Base-by-base conservation (phyloP, 495 filamentous ascomycete species). In the Chaetomidium leptoderma region DNA sequence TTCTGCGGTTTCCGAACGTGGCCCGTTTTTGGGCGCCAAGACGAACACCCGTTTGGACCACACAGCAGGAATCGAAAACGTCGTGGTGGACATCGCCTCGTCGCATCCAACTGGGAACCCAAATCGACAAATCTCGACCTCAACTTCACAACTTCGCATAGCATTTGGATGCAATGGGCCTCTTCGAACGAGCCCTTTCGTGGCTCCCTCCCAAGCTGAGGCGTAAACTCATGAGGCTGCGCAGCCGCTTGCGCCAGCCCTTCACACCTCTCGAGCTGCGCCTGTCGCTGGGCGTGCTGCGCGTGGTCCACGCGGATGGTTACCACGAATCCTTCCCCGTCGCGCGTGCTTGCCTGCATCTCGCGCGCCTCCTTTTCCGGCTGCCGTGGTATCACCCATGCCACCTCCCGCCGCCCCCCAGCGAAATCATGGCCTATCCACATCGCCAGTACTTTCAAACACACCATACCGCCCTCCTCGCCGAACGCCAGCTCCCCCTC, bases 371-470 rank as follows among this genome's bases (percentile, higher is more conserved):
- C 48, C 35, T 52, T 7, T 52, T 52, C 49, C 35, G 23, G 24
- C 49, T 39, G 35, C 49, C 49, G 35, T 52, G 49, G 35, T 17
- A 40, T 40, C 35, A 52, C 49, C 23, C 49, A 11, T 52, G 35
- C 49, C 35, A 6, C 35, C 35, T 52, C 23, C 49, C 49, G 13
- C 49, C 33, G 13, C 23, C 49, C 6, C 49, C 35, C 13, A 40
- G 49, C 49, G 49, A 52, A 27, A 39, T 52, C 35, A 52, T 52
- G 33, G 23, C 35, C 35, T 52, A 52, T 52, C 49, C 49, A 17
- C 33, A 14, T 11, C 21, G 24, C 3, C 21, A 52, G 23, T 52
- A 40, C 49, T 52, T 52, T 29, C 14, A 39, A 19, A 53, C 24
- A 33, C 50, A 53, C 50, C 37, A 53, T 16, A 1, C 26, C 27